Percentiles rank a stretch among this genome's conserved stretches.
Conservation (phyloP, 371 early-diverging fungal species). For the Catenaria anguillulae region DNA sequence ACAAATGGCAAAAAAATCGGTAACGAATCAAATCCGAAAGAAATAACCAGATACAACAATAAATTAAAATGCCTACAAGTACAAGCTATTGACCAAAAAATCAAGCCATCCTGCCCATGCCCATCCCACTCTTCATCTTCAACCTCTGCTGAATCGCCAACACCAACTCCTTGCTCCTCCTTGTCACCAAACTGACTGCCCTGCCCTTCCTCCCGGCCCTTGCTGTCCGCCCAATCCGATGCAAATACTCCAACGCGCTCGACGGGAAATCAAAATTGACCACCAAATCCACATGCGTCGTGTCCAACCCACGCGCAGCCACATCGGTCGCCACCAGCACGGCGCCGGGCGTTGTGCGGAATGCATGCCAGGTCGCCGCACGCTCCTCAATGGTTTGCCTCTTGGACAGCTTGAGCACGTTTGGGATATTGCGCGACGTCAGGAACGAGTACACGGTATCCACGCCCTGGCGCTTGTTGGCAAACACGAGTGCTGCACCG, state of each 20-base stretch:
- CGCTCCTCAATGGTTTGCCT: slow-evolving; percentile 2
- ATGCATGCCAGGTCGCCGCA: slow-evolving; percentile 1
- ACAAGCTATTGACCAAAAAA: no score
- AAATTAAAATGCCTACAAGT: no score
- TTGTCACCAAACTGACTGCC: slow-evolving; percentile 5
- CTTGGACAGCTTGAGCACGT: background rate
- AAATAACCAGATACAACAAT: no score
- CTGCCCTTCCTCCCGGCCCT: background rate
- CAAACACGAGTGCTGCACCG: background rate
- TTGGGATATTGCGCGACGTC: background rate
- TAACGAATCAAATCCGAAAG: no score
- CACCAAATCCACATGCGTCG: background rate
- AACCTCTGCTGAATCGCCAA: slow-evolving; percentile 7
- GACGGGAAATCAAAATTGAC: slow-evolving; percentile 6
- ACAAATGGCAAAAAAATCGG: no score
- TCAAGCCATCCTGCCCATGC: background rate
- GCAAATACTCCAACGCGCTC: slow-evolving; percentile 5
- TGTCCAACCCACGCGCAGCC: slow-evolving; percentile 6
- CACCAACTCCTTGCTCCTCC: background rate
- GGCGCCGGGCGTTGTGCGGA: background rate
- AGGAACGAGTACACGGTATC: background rate
- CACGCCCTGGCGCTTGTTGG: slow-evolving; percentile 5
- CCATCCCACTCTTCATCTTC: background rate
- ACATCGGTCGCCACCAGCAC: slow-evolving; percentile 6
- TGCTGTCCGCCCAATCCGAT: slow-evolving; percentile 9